A percentile compares a stretch with the other conserved stretches of the same genome.
Conservation (phyloP, 441 rosid genomes). For the Aquilaria agallochum region DNA sequence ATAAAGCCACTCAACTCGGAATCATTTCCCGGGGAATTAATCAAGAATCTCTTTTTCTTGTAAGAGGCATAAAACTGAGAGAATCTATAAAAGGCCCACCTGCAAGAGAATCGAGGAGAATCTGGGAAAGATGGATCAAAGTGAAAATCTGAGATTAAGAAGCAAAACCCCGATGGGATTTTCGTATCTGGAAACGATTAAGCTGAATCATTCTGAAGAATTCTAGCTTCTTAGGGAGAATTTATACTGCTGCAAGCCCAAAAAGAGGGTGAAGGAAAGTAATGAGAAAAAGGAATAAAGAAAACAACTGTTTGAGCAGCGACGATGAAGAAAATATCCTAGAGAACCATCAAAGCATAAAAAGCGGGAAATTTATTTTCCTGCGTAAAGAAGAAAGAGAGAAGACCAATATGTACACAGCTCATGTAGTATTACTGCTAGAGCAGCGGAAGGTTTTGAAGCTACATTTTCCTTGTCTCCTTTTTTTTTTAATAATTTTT, state of each 20-base stretch:
- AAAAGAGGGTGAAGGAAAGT: constrained; percentile 5
- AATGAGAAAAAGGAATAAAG: constrained; percentile 2
- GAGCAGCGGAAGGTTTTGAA: no score
- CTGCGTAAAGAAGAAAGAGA: constrained; percentile 22
- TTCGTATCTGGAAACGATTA: constrained; percentile 4
- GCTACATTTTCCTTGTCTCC: no score
- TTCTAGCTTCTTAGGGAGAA: constrained; percentile 2
- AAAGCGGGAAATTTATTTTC: constrained; percentile 21
- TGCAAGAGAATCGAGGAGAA: constrained; percentile 37
- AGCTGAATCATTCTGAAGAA: constrained; percentile 1
- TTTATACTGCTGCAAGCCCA: constrained; percentile 3
- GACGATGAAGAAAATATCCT: constrained; percentile 14
- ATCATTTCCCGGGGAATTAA: constrained; percentile 17
- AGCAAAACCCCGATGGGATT: constrained; percentile 19
- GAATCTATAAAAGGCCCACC: constrained; percentile 34
- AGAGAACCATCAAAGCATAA: constrained; percentile 16
- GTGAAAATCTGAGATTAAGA: constrained; percentile 16
- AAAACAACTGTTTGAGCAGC: constrained; percentile 13
- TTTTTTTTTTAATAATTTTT: no score
- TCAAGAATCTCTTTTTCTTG: constrained; percentile 20
- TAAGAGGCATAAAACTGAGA: constrained; percentile 25
- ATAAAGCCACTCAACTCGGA: constrained; percentile 13
- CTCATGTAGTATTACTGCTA: no score
- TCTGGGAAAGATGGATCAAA: constrained; percentile 20
- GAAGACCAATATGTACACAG: background rate